phyloP scores from a whole-genome alignment of 768 basidiomycete genomes.

The Mycena alexandri region DNA sequence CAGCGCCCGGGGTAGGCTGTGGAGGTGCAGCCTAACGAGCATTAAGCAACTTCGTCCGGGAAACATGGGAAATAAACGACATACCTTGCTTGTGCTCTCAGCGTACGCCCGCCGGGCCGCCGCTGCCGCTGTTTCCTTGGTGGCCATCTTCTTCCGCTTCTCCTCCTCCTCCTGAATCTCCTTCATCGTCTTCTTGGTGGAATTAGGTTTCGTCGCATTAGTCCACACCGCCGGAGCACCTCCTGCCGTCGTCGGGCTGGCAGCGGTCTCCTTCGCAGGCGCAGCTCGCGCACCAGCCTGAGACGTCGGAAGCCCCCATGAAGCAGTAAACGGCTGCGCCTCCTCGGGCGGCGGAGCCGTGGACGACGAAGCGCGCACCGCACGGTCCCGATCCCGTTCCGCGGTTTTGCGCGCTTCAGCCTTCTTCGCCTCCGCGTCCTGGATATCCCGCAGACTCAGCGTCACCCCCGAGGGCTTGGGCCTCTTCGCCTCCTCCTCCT shows the following conservation, averaged over 20 bases:
- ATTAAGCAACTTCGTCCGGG: slow-evolving; percentile 31
- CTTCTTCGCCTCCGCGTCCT: slow-evolving; percentile 90
- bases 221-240: slow-evolving; percentile 77
- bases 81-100: slow-evolving; percentile 82
- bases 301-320: slow-evolving; percentile 92
- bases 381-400: slow-evolving; percentile 78
- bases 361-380: slow-evolving; percentile 60
- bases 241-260: slow-evolving; percentile 36
- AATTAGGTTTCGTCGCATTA: slow-evolving; percentile 63
- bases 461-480: slow-evolving; percentile 57
- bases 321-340: slow-evolving; percentile 71
- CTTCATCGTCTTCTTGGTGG: slow-evolving; percentile 93
- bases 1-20: slow-evolving; percentile 54
- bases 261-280: slow-evolving; percentile 58
- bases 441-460: slow-evolving; percentile 91
- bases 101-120: slow-evolving; percentile 81
- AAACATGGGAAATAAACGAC: slow-evolving; percentile 36
- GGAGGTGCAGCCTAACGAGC: slow-evolving; percentile 47
- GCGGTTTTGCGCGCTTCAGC: slow-evolving; percentile 81
- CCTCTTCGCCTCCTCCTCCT: slow-evolving; percentile 77
- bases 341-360: slow-evolving; percentile 62
- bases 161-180: slow-evolving; percentile 99
- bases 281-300: slow-evolving; percentile 70
- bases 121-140: slow-evolving; percentile 69
- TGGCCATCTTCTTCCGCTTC: slow-evolving; percentile 75